These are phyloP conservation scores for Harringtonia lauricola DNA, from an alignment of 2,329 filamentous ascomycete species.

Conservation along the genomic window DNA sequence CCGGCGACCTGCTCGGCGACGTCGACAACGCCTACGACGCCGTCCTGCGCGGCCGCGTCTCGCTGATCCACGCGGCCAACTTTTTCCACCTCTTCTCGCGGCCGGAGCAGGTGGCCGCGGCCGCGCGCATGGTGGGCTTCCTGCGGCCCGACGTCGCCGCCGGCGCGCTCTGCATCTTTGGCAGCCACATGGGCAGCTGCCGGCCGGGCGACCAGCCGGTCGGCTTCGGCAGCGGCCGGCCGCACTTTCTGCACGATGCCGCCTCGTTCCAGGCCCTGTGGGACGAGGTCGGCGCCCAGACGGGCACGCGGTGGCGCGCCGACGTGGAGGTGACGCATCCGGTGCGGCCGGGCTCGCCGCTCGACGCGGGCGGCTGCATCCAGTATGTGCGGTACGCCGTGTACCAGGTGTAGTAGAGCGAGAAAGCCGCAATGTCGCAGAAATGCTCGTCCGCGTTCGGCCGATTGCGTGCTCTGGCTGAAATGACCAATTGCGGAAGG, in stretches of 20 bases:
- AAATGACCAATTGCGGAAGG: too few relatives aligned
- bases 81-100: slow-evolving; percentile 14
- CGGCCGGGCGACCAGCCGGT: slow-evolving; percentile 8
- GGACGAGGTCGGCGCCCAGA: slow-evolving; percentile 21
- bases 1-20: slow-evolving; percentile 16
- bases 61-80: slow-evolving; percentile 17
- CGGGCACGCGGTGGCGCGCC: slow-evolving; percentile 14
- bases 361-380: background rate
- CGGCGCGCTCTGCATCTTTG: slow-evolving; percentile 10
- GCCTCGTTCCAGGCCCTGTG: slow-evolving; percentile 28
- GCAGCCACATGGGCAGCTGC: slow-evolving; percentile 16
- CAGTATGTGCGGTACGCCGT: background rate
- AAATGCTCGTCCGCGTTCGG: background rate
- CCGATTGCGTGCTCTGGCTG: background rate
- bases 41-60: slow-evolving; percentile 13
- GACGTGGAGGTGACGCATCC: background rate
- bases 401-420: background rate
- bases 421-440: background rate
- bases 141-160: too few relatives aligned
- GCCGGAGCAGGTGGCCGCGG: slow-evolving; percentile 15
- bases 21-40: slow-evolving; percentile 3
- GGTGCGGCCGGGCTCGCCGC: background rate
- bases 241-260: slow-evolving; percentile 25
- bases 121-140: slow-evolving; percentile 13
- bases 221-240: slow-evolving; percentile 10